These are phyloP conservation scores for Rhynchospora pubera DNA, from an alignment of 176 grass and related monocot genomes.

Conservation along the genomic window DNA sequence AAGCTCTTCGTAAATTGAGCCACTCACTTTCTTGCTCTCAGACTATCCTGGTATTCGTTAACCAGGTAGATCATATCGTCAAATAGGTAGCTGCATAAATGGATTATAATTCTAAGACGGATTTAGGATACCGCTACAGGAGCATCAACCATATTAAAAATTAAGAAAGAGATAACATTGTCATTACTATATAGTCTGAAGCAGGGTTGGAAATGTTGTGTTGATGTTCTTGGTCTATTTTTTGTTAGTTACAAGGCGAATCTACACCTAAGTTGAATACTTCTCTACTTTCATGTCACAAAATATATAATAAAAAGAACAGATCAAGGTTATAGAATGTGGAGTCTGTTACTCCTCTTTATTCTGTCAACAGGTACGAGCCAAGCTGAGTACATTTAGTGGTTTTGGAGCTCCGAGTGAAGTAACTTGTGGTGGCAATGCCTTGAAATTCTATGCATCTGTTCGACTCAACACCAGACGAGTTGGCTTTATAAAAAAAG, in stretches of 20 bases:
- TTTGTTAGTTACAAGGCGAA: not conserved
- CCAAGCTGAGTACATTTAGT: slow-evolving; percentile 44
- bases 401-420: slow-evolving; percentile 39
- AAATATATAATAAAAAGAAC: not conserved
- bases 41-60: slow-evolving; percentile 41
- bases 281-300: not conserved
- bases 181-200: not conserved
- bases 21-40: slow-evolving; percentile 37
- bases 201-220: not conserved
- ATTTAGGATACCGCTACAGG: not conserved
- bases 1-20: slow-evolving; percentile 45
- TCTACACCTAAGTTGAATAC: not conserved
- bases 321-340: not conserved
- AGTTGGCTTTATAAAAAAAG: slow-evolving; percentile 43
- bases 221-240: not conserved
- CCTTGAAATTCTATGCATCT: slow-evolving; percentile 53
- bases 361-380: slow-evolving; percentile 29
- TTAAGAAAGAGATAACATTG: not conserved
- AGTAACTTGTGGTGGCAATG: slow-evolving; percentile 46
- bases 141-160: not conserved
- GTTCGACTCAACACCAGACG: slow-evolving; percentile 39
- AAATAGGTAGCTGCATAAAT: not conserved
- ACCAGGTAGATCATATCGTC: slow-evolving; percentile 29
- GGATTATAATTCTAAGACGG: not conserved
- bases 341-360: not conserved